phyloP scores from a whole-genome alignment of 1,284 basidiomycete species.

The Phellopilus nigrolimitatus region DNA sequence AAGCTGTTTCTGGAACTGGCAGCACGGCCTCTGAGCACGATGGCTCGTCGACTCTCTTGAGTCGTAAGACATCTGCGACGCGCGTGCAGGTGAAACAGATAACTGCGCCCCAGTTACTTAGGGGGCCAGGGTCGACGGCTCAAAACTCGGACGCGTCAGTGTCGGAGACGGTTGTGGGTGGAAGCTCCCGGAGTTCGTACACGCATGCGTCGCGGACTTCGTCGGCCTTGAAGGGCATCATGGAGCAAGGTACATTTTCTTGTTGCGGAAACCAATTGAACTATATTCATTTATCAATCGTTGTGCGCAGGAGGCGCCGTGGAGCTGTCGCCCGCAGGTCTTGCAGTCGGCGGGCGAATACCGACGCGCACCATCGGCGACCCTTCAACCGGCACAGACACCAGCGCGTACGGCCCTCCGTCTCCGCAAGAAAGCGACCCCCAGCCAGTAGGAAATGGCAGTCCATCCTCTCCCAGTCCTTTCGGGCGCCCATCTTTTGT shows the following conservation, averaged over 20 bases:
- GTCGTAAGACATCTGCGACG: neutral
- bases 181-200: conserved; percentile 19
- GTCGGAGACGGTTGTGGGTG: conserved; percentile 12
- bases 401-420: conserved; percentile 16
- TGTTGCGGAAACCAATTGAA: neutral
- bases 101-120: neutral
- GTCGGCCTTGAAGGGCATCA: conserved; percentile 57
- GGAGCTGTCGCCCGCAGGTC: conserved; percentile 43
- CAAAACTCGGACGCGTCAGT: conserved; percentile 7
- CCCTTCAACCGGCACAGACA: conserved; percentile 42
- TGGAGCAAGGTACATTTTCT: conserved; percentile 60
- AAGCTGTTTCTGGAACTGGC: conserved; percentile 27
- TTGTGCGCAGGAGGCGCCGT: conserved; percentile 48
- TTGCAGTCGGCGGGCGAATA: conserved; percentile 37
- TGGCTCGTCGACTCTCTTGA: conserved; percentile 2
- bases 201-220: conserved; percentile 31
- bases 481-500: conserved; percentile 16
- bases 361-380: conserved; percentile 45
- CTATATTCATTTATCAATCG: neutral
- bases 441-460: neutral
- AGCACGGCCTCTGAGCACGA: conserved; percentile 11
- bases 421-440: conserved; percentile 8
- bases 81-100: neutral
- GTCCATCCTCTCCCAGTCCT: neutral
- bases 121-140: neutral